Percentiles rank a stretch among this genome's conserved stretches.
These are phyloP conservation scores for Exophiala xenobiotica DNA, from an alignment of 2,329 filamentous ascomycete species.

Conservation along the genomic window DNA sequence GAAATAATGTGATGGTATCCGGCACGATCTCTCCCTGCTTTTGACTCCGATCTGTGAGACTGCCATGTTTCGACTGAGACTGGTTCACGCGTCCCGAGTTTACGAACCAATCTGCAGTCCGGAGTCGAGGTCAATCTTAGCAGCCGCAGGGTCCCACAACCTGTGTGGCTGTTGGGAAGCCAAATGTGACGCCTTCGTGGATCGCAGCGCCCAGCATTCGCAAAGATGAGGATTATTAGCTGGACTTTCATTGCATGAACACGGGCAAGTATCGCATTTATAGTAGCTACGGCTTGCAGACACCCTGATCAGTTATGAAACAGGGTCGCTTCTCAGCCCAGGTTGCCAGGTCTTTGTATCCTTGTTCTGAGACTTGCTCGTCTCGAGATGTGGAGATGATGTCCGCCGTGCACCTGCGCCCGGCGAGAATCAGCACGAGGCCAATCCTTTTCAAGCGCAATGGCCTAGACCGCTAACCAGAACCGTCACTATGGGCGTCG, in stretches of 20 bases:
- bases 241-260: no score
- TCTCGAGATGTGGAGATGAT: background rate
- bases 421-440: background rate
- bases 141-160: conserved; percentile 17
- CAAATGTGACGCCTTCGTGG: conserved; percentile 17
- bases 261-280: no score
- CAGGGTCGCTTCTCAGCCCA: no score
- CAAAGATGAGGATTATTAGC: background rate
- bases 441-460: background rate
- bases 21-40: background rate
- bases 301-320: no score
- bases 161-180: conserved; percentile 5
- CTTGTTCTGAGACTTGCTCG: conserved; percentile 12
- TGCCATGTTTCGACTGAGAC: conserved; percentile 9
- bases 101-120: conserved; percentile 15
- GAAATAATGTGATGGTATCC: conserved; percentile 2
- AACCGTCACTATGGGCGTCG: no score
- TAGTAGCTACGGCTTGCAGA: no score
- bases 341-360: no score
- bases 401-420: background rate
- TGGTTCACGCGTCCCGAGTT: conserved; percentile 5
- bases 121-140: conserved; percentile 21
- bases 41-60: background rate
- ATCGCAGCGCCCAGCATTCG: conserved; percentile 1
- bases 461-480: background rate